Evolutionary conservation across 352 stramenopile genomes (phyloP).

Genomic region (Globisporangium apiculatum): DNA sequence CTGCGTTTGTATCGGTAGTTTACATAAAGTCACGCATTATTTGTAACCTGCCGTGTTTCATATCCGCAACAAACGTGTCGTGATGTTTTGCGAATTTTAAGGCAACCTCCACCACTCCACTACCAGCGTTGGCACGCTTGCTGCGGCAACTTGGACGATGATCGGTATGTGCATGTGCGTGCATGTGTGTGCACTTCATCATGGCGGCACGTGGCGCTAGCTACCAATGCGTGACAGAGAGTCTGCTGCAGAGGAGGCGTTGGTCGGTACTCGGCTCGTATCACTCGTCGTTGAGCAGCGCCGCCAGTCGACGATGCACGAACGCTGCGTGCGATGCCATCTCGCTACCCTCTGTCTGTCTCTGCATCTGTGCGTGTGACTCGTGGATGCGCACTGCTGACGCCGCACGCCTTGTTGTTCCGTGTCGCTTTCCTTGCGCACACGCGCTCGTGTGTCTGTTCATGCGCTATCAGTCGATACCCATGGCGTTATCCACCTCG

Average conservation of each 20-base stretch:
- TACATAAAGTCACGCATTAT: too few relatives aligned
- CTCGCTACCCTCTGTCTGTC: not conserved
- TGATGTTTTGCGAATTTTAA: too few relatives aligned
- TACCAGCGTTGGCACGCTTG: too few relatives aligned
- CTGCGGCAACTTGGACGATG: not conserved
- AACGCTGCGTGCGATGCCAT: not conserved
- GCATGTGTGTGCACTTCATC: not conserved
- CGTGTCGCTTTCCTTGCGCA: not conserved
- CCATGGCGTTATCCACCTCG: constrained; percentile 15
- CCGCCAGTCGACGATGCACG: not conserved
- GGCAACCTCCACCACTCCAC: too few relatives aligned
- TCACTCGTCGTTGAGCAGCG: not conserved
- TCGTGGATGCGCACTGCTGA: too few relatives aligned
- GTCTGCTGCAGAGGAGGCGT: not conserved
- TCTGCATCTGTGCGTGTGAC: not conserved
- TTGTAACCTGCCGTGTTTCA: too few relatives aligned
- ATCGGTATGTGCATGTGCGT: not conserved
- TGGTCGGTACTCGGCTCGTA: not conserved
- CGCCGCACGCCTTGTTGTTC: not conserved
- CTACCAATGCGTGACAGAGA: not conserved
- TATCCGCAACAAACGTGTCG: too few relatives aligned
- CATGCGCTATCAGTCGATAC: constrained; percentile 8
- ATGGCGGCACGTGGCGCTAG: not conserved
- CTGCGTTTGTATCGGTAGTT: too few relatives aligned
- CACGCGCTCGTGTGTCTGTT: not conserved